Evolutionary conservation across 129 eudicot genomes (phyloP).

Genomic region (Lonicera japonica): DNA sequence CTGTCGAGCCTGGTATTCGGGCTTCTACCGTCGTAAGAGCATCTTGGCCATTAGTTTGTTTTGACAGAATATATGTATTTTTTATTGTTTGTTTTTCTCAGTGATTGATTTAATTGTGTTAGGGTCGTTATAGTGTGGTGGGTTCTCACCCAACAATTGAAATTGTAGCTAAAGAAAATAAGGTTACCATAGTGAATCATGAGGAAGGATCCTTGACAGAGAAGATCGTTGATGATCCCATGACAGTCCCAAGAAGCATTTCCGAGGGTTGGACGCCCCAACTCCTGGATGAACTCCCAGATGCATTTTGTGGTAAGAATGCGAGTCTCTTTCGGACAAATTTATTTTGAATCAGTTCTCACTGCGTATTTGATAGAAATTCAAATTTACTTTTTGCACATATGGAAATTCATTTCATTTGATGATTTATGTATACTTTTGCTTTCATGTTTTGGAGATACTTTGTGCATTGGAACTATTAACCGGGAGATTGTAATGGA

Average conservation of each 20-base stretch:
- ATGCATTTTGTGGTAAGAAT: conserved; percentile 75
- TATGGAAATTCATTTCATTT: too few species aligned
- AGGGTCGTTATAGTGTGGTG: conserved; percentile 94
- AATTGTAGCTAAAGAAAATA: conserved; percentile 68
- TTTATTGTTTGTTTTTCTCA: conserved; percentile 1
- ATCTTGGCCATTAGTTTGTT: background rate
- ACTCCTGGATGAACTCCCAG: conserved; percentile 68
- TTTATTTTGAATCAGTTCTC: background rate
- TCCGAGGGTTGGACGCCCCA: conserved; percentile 75
- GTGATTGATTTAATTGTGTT: conserved; percentile 12
- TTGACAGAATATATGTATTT: background rate
- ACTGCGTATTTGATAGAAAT: background rate
- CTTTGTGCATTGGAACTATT: too few species aligned
- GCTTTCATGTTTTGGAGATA: too few species aligned
- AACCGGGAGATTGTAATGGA: too few species aligned
- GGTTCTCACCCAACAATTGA: conserved; percentile 90
- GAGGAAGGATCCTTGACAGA: conserved; percentile 45
- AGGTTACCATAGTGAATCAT: conserved; percentile 70
- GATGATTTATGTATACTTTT: too few species aligned
- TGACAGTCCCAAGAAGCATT: conserved; percentile 54
- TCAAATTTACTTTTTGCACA: background rate
- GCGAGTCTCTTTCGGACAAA: background rate
- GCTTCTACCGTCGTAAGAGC: conserved; percentile 64
- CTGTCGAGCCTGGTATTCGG: conserved; percentile 72
- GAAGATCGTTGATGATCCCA: conserved; percentile 69